phyloP scores from a whole-genome alignment of 2,329 filamentous ascomycete genomes.

The Dactylellina cionopaga region DNA sequence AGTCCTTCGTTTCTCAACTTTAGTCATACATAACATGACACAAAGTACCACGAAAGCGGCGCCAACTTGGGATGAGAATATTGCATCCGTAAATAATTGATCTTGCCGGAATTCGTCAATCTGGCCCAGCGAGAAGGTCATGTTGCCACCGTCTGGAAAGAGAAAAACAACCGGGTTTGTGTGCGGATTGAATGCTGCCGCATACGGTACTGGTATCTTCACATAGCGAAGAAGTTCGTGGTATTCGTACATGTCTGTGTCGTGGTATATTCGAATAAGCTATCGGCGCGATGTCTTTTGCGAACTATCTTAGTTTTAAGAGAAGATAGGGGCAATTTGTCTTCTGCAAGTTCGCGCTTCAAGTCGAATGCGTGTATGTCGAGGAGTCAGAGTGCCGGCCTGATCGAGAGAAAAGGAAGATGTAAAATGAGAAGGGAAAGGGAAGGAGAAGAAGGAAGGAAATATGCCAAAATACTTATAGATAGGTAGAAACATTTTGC shows the following conservation, averaged over 20 bases:
- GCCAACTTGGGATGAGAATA: slow-evolving; percentile 77
- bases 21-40: slow-evolving; percentile 74
- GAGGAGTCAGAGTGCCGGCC: too few relatives aligned
- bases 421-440: too few relatives aligned
- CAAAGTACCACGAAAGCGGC: slow-evolving; percentile 73
- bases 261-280: neutral
- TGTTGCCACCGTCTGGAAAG: slow-evolving; percentile 52
- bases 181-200: slow-evolving; percentile 19
- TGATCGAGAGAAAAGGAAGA: too few relatives aligned
- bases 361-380: too few relatives aligned
- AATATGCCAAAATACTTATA: too few relatives aligned
- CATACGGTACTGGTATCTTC: slow-evolving; percentile 13
- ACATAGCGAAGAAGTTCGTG: slow-evolving; percentile 1
- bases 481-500: too few relatives aligned
- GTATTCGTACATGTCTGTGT: neutral
- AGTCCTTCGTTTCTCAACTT: slow-evolving; percentile 71
- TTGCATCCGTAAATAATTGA: slow-evolving; percentile 58
- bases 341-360: too few relatives aligned
- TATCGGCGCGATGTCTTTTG: neutral
- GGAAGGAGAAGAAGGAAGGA: too few relatives aligned
- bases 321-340: too few relatives aligned
- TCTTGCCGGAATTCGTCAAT: slow-evolving; percentile 46
- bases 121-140: slow-evolving; percentile 53
- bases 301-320: too few relatives aligned
- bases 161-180: slow-evolving; percentile 30